phyloP scores from a whole-genome alignment of 768 basidiomycete species.

The Tricholoma terreum region DNA sequence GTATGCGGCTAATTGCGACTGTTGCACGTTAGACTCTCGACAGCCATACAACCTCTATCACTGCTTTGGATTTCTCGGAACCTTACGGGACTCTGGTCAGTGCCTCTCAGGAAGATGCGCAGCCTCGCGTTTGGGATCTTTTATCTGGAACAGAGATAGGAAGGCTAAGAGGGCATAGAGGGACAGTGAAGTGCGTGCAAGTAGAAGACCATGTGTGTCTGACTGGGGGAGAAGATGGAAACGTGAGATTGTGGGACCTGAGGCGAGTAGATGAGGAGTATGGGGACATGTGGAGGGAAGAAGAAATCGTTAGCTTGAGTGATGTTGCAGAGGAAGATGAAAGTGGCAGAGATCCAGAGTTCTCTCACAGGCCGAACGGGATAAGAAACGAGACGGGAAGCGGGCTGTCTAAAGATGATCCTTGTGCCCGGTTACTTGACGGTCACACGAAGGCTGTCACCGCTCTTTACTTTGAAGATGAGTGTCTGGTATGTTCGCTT shows the following conservation, averaged over 20 bases:
- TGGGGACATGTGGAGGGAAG: constrained; percentile 52
- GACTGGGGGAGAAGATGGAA: constrained; percentile 87
- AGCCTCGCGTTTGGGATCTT: constrained; percentile 94
- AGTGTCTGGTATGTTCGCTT: constrained; percentile 72
- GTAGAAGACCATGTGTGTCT: constrained; percentile 90
- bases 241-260: constrained; percentile 88
- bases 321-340: constrained; percentile 68
- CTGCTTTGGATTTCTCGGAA: constrained; percentile 91
- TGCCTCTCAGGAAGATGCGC: constrained; percentile 79
- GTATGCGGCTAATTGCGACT: constrained; percentile 7
- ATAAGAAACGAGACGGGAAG: constrained; percentile 38
- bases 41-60: constrained; percentile 77
- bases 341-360: constrained; percentile 42
- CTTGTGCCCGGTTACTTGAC: constrained; percentile 74
- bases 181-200: constrained; percentile 84
- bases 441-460: constrained; percentile 95
- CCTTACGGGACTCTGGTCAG: constrained; percentile 94
- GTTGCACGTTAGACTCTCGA: constrained; percentile 61
- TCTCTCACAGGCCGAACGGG: constrained; percentile 35
- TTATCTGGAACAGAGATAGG: constrained; percentile 86
- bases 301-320: constrained; percentile 53
- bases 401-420: constrained; percentile 42
- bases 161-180: constrained; percentile 75
- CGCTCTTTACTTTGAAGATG: constrained; percentile 92
- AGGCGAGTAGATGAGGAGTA: constrained; percentile 78